Conservation (phyloP, 352 stramenopile genomes). For the Globisporangium middletonii region DNA sequence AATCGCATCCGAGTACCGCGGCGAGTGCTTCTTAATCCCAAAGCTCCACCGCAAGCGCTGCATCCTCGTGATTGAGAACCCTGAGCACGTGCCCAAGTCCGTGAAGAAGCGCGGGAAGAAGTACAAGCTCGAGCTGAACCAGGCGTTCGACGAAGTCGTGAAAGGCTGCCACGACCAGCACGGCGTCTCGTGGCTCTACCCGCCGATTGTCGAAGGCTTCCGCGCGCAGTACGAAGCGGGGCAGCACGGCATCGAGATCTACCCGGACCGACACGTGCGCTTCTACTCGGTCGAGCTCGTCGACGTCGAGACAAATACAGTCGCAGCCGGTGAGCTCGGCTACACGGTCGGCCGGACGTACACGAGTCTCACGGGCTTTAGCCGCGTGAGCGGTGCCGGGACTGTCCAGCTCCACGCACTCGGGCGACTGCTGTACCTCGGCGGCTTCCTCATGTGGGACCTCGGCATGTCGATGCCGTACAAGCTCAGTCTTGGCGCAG, state of each 20-base stretch:
- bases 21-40: slow-evolving; percentile 68
- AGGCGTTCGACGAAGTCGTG: slow-evolving; percentile 86
- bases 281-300: slow-evolving; percentile 92
- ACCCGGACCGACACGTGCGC: slow-evolving; percentile 46
- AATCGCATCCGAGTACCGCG: slow-evolving; percentile 84
- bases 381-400: slow-evolving; percentile 56
- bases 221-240: slow-evolving; percentile 52
- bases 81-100: slow-evolving; percentile 85
- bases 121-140: slow-evolving; percentile 86
- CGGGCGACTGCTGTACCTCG: slow-evolving; percentile 61
- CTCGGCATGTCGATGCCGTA: slow-evolving; percentile 89
- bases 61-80: slow-evolving; percentile 58
- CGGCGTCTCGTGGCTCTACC: slow-evolving; percentile 91
- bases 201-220: slow-evolving; percentile 85
- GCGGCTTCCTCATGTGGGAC: slow-evolving; percentile 82
- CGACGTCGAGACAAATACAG: slow-evolving; percentile 58
- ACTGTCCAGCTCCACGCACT: slow-evolving; percentile 83
- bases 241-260: slow-evolving; percentile 56
- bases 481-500: slow-evolving; percentile 76
- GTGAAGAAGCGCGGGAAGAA: slow-evolving; percentile 87
- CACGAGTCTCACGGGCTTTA: slow-evolving; percentile 85
- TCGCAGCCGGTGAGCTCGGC: slow-evolving; percentile 90
- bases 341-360: slow-evolving; percentile 93
- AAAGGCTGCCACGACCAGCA: slow-evolving; percentile 90
- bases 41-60: slow-evolving; percentile 90